A percentile compares a stretch with the other conserved stretches of the same genome.
These are phyloP conservation scores for Cryptosporidium viatorum DNA, from an alignment of 169 alveolate species.

Conservation along the genomic window DNA sequence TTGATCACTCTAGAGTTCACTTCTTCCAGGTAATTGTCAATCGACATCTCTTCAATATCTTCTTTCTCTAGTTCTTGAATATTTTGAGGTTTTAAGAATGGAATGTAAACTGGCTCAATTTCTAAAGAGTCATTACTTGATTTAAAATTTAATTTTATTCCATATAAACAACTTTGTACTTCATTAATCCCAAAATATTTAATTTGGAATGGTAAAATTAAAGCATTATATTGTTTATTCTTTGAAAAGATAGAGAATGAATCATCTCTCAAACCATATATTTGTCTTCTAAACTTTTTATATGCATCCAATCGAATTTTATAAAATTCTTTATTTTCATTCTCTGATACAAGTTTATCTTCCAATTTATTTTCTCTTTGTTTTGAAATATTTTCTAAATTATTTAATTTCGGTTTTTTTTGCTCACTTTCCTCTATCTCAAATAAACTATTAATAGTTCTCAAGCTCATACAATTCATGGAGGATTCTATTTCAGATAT, in stretches of 20 bases:
- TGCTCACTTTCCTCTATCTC: neutral
- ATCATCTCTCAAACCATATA: constrained; percentile 25
- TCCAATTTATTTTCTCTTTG: neutral
- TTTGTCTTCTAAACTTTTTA: constrained; percentile 28
- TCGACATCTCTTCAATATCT: constrained; percentile 8
- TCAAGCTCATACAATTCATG: constrained; percentile 24
- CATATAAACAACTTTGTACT: constrained; percentile 13
- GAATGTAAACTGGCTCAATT: constrained; percentile 23
- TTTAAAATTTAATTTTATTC: constrained; percentile 23
- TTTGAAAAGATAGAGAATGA: constrained; percentile 26
- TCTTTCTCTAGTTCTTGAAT: constrained; percentile 15
- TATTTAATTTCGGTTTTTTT: neutral
- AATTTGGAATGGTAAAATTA: constrained; percentile 54
- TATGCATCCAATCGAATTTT: neutral
- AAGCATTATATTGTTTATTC: neutral
- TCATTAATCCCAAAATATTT: constrained; percentile 15
- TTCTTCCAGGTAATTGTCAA: neutral
- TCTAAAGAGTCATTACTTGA: constrained; percentile 22
- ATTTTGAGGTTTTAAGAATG: constrained; percentile 42
- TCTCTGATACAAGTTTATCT: neutral
- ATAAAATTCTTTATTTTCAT: neutral
- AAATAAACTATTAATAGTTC: neutral
- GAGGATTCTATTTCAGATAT: constrained; percentile 24
- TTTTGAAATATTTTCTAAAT: neutral
- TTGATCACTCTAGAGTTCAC: neutral